Conservation (phyloP, 179 eudicot species). For the Nepenthes alata region DNA sequence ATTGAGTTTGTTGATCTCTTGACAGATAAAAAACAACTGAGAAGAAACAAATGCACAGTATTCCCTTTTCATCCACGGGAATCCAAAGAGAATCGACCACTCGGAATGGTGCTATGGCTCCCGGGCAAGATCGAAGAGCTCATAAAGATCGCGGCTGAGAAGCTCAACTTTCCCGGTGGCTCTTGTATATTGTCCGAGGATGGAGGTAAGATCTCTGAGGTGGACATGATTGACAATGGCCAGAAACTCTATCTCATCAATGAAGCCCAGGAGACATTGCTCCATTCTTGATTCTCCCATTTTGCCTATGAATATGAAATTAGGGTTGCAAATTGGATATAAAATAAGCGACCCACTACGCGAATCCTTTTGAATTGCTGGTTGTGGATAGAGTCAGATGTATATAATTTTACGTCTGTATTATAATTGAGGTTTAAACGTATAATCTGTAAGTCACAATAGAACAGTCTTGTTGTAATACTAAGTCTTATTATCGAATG, state of each 20-base stretch:
- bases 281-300: neutral
- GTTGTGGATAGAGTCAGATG: too few species aligned
- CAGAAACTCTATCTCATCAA: slow-evolving; percentile 61
- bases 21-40: slow-evolving; percentile 31
- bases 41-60: slow-evolving; percentile 67
- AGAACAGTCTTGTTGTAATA: too few species aligned
- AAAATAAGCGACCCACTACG: too few species aligned
- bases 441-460: too few species aligned
- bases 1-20: too few species aligned
- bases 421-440: too few species aligned
- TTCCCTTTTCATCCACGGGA: slow-evolving; percentile 72
- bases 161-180: slow-evolving; percentile 23
- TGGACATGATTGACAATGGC: slow-evolving; percentile 57
- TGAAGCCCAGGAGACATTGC: slow-evolving; percentile 17
- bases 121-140: slow-evolving; percentile 62
- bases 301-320: too few species aligned
- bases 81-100: slow-evolving; percentile 23
- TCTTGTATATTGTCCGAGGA: slow-evolving; percentile 59
- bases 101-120: slow-evolving; percentile 72
- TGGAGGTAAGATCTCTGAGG: slow-evolving; percentile 66
- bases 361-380: too few species aligned
- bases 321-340: too few species aligned
- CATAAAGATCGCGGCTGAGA: slow-evolving; percentile 37
- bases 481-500: too few species aligned
- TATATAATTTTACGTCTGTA: too few species aligned